Evolutionary conservation across 2,329 filamentous ascomycete species (phyloP).

Genomic region (Pseudopithomyces chartarum): DNA sequence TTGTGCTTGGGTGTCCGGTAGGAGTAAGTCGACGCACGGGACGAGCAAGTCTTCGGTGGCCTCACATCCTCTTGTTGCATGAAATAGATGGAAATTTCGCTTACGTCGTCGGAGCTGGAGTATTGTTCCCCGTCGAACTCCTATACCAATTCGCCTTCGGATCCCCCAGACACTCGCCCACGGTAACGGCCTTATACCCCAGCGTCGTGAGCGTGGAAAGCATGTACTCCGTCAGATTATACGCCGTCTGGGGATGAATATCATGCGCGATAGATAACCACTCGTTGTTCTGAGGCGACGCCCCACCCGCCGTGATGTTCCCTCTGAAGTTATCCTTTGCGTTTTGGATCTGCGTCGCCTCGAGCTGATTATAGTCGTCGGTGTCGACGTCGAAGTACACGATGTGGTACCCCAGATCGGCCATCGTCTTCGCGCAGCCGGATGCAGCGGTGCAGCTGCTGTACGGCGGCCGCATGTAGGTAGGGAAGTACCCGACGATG

Average conservation of each 20-base stretch:
- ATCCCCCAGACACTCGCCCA: slow-evolving; percentile 55
- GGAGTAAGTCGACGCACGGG: no score
- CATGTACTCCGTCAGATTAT: slow-evolving; percentile 51
- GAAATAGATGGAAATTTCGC: background rate
- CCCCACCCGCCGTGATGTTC: slow-evolving; percentile 45
- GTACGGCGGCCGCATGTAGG: slow-evolving; percentile 59
- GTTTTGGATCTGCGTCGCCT: slow-evolving; percentile 55
- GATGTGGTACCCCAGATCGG: slow-evolving; percentile 61
- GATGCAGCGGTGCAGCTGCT: slow-evolving; percentile 51
- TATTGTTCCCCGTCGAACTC: slow-evolving; percentile 38
- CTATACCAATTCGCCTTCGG: slow-evolving; percentile 56
- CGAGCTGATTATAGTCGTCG: slow-evolving; percentile 64
- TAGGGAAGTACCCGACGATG: slow-evolving; percentile 61
- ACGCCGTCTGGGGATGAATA: slow-evolving; percentile 53
- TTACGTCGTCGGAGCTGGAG: slow-evolving; percentile 29
- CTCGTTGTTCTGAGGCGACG: slow-evolving; percentile 28
- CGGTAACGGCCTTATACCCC: slow-evolving; percentile 52
- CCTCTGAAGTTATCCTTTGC: slow-evolving; percentile 59
- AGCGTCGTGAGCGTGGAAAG: slow-evolving; percentile 46
- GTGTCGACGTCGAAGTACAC: slow-evolving; percentile 66
- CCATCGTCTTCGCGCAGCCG: slow-evolving; percentile 48
- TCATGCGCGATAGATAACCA: slow-evolving; percentile 62
- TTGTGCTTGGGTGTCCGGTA: no score
- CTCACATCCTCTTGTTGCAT: background rate
- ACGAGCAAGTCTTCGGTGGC: no score